Base-by-base conservation (phyloP, 176 grass and related monocot species). In the Aegilops bicornis region DNA sequence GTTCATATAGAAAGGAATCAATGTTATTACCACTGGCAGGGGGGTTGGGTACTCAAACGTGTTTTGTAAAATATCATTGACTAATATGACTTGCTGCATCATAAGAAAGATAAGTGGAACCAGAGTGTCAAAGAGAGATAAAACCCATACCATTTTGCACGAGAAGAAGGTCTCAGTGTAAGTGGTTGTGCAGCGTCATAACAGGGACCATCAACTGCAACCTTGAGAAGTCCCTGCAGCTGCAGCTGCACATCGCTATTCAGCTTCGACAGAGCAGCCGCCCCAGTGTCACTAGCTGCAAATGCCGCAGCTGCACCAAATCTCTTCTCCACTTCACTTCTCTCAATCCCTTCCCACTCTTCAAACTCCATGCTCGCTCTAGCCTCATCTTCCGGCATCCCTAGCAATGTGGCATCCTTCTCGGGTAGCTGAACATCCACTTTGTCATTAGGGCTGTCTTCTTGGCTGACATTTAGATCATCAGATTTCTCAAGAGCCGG, bases 311-410 rank as follows among this genome's bases (percentile, higher is more conserved):
- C 97, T 0, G 30, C 80, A 23, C 89, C 84, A 82, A 99, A 99
- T 9, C 61, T 86, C 86, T 93, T 93, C 78, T 93, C 92, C 58
- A 92, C 79, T 33, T 99, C 94, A 54, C 88, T 97, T 68, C 85
- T 92, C 81, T 99, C 97, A 23, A 99, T 97, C 80, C 97, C 97
- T 82, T 99, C 97, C 97, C 97, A 99, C 31, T 91, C 96, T 69
- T 88, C 92, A 79, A 94, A 91, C 22, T 92, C 94, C 77, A 90
- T 73, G 61, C 86, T 82, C 22, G 81, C 13, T 29, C 8, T 79
- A 62, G 54, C 20, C 31, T 71, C 82, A 16, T 87, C 82, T 58
- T 87, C 78, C 1, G 2, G 69, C 59, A 56, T 22, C 52, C 19
- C 70, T 32, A 67, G 79, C 63, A 89, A 91, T 89, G 71, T 17